phyloP scores from a whole-genome alignment of 305 asterid genomes.

The Andrographis paniculata region DNA sequence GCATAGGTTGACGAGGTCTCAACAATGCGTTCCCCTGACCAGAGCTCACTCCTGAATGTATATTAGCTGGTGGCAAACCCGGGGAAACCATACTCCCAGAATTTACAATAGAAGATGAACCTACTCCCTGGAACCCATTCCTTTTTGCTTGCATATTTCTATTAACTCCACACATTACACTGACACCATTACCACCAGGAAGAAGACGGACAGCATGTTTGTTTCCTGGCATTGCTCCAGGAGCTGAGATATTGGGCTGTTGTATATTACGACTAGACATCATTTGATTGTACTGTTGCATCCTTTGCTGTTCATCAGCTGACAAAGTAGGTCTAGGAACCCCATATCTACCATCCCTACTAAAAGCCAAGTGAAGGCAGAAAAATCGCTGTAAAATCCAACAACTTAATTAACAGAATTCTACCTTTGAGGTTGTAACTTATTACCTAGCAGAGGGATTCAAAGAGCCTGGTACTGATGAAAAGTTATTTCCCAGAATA shows the following conservation, averaged over 20 bases:
- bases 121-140: constrained; percentile 50
- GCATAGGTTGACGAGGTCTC: constrained; percentile 52
- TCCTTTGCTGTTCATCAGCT: constrained; percentile 51
- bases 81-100: constrained; percentile 55
- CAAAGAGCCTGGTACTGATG: constrained; percentile 42
- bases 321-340: constrained; percentile 48
- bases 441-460: constrained; percentile 50
- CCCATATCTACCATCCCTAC: constrained; percentile 50
- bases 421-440: constrained; percentile 10
- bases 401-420: constrained; percentile 10
- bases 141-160: constrained; percentile 54
- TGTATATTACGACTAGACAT: constrained; percentile 37
- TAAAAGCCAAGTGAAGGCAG: constrained; percentile 16
- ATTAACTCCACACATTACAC: constrained; percentile 31
- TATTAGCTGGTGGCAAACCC: constrained; percentile 33
- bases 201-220: constrained; percentile 45
- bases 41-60: constrained; percentile 48
- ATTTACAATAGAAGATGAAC: constrained; percentile 41
- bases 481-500: constrained; percentile 39
- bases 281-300: constrained; percentile 51
- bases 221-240: constrained; percentile 45
- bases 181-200: constrained; percentile 45
- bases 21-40: constrained; percentile 45
- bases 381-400: constrained; percentile 4
- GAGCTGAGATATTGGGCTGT: constrained; percentile 35